Percentiles rank a stretch among this genome's conserved stretches.
phyloP scores from a whole-genome alignment of 768 basidiomycete genomes.

The Phaffia australis region DNA sequence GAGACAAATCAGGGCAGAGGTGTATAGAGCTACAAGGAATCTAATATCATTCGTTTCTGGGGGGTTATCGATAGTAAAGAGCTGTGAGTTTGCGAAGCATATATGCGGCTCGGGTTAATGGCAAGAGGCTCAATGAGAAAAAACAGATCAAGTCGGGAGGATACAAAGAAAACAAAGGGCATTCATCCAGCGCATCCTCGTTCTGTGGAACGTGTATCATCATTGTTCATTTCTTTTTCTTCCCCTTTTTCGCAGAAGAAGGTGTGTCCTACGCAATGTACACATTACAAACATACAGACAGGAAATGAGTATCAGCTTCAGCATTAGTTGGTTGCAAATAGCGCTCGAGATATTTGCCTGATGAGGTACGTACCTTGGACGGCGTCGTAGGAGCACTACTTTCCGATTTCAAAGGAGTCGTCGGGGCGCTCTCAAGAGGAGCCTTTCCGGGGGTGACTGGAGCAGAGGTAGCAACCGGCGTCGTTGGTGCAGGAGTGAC shows the following conservation, averaged over 20 bases:
- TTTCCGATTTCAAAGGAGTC: not conserved
- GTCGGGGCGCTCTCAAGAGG: too few species aligned
- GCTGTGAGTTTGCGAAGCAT: too few species aligned
- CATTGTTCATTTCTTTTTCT: not conserved
- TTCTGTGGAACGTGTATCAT: too few species aligned
- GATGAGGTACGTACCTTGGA: not conserved
- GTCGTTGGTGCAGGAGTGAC: not conserved
- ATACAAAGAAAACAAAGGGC: not conserved
- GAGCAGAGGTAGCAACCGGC: not conserved
- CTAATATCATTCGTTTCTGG: too few species aligned
- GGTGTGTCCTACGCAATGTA: not conserved
- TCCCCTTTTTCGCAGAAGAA: conserved; percentile 2
- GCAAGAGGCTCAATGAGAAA: not conserved
- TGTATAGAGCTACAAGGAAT: too few species aligned
- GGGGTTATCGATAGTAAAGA: too few species aligned
- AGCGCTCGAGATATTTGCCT: not conserved
- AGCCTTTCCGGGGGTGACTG: too few species aligned
- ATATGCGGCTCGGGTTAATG: not conserved
- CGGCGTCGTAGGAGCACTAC: not conserved
- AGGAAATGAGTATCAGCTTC: not conserved
- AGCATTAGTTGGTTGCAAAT: too few species aligned
- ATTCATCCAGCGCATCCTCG: not conserved
- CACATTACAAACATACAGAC: not conserved
- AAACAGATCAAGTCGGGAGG: not conserved
- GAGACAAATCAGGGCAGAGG: too few species aligned